Evolutionary conservation across 495 filamentous ascomycete genomes (phyloP).

Genomic region (Aspergillus heteromorphus): DNA sequence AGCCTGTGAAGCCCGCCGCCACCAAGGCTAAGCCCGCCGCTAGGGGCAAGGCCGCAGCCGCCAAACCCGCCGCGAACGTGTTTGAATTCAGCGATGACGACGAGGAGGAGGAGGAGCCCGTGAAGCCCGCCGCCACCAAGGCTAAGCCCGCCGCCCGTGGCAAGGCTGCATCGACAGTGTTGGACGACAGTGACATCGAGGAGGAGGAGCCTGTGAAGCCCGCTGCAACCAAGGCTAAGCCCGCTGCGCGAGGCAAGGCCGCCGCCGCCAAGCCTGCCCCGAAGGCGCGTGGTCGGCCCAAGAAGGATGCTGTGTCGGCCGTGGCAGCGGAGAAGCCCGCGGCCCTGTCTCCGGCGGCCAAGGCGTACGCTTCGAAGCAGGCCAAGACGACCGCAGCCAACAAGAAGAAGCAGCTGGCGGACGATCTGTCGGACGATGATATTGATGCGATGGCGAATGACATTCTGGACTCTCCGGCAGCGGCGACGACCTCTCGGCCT

Average conservation of each 20-base stretch:
- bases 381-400: slow-evolving; percentile 42
- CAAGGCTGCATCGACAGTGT: slow-evolving; percentile 9
- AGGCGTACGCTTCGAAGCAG: slow-evolving; percentile 73
- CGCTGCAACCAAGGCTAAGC: slow-evolving; percentile 26
- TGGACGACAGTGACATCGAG: no score
- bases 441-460: slow-evolving; percentile 54
- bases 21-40: slow-evolving; percentile 29
- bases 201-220: slow-evolving; percentile 16
- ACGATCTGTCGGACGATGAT: slow-evolving; percentile 43
- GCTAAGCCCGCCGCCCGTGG: slow-evolving; percentile 21
- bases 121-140: slow-evolving; percentile 26
- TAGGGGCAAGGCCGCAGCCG: slow-evolving; percentile 29
- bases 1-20: slow-evolving; percentile 23
- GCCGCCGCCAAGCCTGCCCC: slow-evolving; percentile 27
- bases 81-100: no score
- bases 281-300: slow-evolving; percentile 46
- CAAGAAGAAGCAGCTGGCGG: slow-evolving; percentile 31
- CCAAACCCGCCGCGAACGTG: slow-evolving; percentile 28
- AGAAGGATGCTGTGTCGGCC: slow-evolving; percentile 38
- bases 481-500: slow-evolving; percentile 41
- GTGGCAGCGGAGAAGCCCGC: slow-evolving; percentile 40
- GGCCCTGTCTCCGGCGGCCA: slow-evolving; percentile 67
- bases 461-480: slow-evolving; percentile 47
- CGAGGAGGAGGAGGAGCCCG: slow-evolving; percentile 19
- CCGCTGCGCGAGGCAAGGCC: slow-evolving; percentile 33